A percentile compares a stretch with the other conserved stretches of the same genome.
Conservation (phyloP, 768 basidiomycete species). For the Boletus insuetus region DNA sequence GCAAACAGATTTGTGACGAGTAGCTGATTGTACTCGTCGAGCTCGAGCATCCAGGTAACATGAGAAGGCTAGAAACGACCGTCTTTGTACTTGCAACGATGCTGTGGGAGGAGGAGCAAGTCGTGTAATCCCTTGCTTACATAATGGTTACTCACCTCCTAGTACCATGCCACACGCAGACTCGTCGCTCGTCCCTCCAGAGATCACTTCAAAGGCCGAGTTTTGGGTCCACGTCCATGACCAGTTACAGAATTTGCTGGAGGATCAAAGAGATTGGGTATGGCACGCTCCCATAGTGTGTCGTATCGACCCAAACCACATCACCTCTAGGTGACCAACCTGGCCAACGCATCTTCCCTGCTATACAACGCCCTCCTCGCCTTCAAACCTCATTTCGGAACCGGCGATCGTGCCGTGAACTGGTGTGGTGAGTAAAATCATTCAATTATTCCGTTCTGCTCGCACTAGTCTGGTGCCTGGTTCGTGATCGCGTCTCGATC, state of each 20-base stretch:
- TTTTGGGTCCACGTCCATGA: conserved; percentile 78
- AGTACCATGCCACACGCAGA: conserved; percentile 83
- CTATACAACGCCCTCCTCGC: conserved; percentile 76
- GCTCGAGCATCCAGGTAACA: conserved; percentile 28
- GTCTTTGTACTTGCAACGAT: neutral
- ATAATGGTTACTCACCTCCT: neutral
- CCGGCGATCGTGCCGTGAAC: conserved; percentile 67
- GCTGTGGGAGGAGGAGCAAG: neutral
- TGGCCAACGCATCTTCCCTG: conserved; percentile 79
- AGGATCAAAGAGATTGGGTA: conserved; percentile 78
- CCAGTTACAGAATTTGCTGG: conserved; percentile 62
- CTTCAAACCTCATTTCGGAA: conserved; percentile 64
- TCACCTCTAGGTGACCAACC: conserved; percentile 67
- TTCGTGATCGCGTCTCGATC: neutral
- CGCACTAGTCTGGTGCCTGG: neutral
- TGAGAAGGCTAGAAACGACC: conserved; percentile 9
- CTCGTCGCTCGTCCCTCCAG: conserved; percentile 64
- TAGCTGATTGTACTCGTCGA: conserved; percentile 23
- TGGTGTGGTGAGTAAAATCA: conserved; percentile 79
- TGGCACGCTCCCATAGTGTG: conserved; percentile 13
- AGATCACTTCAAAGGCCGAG: conserved; percentile 66
- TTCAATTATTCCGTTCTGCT: neutral
- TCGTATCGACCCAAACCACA: neutral
- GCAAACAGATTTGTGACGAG: conserved; percentile 19
- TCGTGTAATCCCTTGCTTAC: conserved; percentile 1